Base-by-base conservation (phyloP, 1,139 yeast species). In the Hyphopichia pseudoburtonii region DNA sequence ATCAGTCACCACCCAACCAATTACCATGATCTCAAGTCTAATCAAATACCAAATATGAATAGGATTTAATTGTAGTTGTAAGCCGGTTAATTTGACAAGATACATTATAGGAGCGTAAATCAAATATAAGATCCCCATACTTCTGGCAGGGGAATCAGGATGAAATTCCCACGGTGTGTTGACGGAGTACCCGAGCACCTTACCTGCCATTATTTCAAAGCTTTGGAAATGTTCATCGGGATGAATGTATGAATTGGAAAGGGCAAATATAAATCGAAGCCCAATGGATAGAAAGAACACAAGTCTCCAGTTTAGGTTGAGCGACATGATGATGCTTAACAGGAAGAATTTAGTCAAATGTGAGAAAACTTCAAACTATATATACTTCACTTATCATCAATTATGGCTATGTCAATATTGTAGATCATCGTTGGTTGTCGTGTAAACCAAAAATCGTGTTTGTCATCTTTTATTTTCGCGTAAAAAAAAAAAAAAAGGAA, bases 161-260 rank as follows among this genome's bases (percentile, higher is more conserved):
- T 69, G 55, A 57, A 87, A 92, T 56, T 94, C 99, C 99, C 98
- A 94, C 0, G 97, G 89, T 2, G 75, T 54, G 19, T 76, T 71
- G 2, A 80, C 75, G 28, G 72, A 62, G 62, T 70, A 76, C 4
- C 75, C 76, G 36, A 76, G 67, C 23, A 80, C 57, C 26, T 61
- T 57, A 47, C 64, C 60, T 4, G 83, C 71, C 15, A 92, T 55
- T 0, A 86, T 82, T 54, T 89, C 95, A 24, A 94, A 74, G 17
- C 84, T 79, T 58, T 94, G 99, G 57, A 88, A 87, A 57, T 90
- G 96, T 62, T 94, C 99, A 66, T 94, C 99, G 0, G 98, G 98
- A 50, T 94, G 99, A 34, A 94, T 82, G 56, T 94, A 94, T 1
- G 97, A 87, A 30, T 85, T 75, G 34, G 85, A 79, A 2, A 86